Evolutionary conservation across 371 early-diverging fungal species (phyloP), one percentile per base, ranked within the genome.

Genomic region (Mucor velutinosus): DNA sequence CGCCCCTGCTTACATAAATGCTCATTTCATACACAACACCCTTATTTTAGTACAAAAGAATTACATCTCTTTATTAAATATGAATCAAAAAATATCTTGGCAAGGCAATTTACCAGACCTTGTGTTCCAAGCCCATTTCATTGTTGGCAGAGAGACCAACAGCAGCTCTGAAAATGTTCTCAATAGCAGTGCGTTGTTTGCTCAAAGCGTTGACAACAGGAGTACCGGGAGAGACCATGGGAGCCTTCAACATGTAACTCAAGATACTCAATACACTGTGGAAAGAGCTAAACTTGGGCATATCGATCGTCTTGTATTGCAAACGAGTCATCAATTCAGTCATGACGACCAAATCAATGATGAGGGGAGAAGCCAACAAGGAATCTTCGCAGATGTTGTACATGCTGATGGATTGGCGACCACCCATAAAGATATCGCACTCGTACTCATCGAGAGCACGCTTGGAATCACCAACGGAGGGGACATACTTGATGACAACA

Each of bases 301-400:
- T 90, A 2, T 75, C 87, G 25, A 74, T 86, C 11, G 86, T 87
- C 81, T 84, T 82, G 91, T 94, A 98, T 73, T 89, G 69, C 70
- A 98, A 92, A 78, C 98, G 97, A 64, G 97, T 94, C 92, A 97
- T 92, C 69, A 98, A 86, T 86, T 98, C 99, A 68, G 94, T 90
- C 79, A 97, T 82, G 71, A 97, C 89, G 69, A 91, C 90, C 71
- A 98, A 81, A 76, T 98, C 99, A 76, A 98, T 87, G 80, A 98
- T 98, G 56, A 98, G 85, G 33, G 99, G 99, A 41, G 94, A 92
- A 49, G 99, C 99, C 66, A 98, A 87, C 66, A 98, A 91, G 32
- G 97, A 97, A 77, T 98, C 99, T 82, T 98, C 99, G 82, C 99
- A 98, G 56, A 96, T 92, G 82, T 97, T 98, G 89, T 96, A 97